Conservation (phyloP, 1,284 basidiomycete species). For the Leccinum variabile region DNA sequence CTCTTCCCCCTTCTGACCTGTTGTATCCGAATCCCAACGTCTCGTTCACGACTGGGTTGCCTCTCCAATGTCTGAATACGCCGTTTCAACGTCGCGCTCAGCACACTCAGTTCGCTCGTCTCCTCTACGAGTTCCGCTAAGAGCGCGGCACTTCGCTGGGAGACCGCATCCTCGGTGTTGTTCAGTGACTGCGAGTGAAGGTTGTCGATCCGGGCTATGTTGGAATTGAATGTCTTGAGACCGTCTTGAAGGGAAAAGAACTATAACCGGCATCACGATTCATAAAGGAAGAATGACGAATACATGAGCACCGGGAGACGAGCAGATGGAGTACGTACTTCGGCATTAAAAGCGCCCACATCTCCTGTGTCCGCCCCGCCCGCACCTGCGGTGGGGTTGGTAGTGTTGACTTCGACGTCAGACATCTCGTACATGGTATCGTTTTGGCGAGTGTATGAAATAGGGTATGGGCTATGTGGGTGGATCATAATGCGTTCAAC, state of each 20-base stretch:
- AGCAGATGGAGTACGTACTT: background rate
- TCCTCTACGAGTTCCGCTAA: background rate
- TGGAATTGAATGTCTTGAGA: background rate
- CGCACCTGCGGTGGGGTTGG: background rate
- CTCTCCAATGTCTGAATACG: slow-evolving; percentile 79
- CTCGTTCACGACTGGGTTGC: slow-evolving; percentile 68
- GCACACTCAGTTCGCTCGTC: background rate
- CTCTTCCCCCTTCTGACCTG: slow-evolving; percentile 64
- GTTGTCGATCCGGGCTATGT: background rate
- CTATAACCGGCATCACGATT: background rate
- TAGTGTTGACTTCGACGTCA: background rate
- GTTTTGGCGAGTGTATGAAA: no score
- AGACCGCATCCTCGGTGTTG: slow-evolving; percentile 69
- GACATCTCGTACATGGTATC: background rate
- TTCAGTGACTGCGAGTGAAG: slow-evolving; percentile 57
- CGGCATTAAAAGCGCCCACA: background rate
- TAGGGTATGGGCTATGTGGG: background rate
- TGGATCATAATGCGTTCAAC: no score
- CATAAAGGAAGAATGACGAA: no score
- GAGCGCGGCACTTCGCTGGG: background rate
- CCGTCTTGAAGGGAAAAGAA: background rate
- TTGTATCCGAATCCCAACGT: slow-evolving; percentile 80
- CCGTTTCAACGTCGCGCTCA: slow-evolving; percentile 29
- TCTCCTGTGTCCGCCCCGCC: no score
- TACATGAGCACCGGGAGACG: background rate